Evolutionary conservation across 331 rosid genomes (phyloP).

Genomic region (Telfairia occidentalis): DNA sequence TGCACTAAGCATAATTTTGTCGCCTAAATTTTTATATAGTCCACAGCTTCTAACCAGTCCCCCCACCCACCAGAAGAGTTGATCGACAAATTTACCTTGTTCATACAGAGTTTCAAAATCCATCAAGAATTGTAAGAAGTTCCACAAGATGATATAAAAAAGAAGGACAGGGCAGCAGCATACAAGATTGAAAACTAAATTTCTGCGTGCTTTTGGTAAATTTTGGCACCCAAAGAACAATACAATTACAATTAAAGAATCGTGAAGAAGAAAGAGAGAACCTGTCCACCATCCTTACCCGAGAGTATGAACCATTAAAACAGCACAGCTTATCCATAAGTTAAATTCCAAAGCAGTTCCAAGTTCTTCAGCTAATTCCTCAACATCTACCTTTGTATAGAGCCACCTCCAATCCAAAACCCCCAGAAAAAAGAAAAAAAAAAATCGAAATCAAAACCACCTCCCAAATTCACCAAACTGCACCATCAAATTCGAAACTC

Average conservation of each 20-base stretch:
- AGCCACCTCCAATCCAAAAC: conserved; percentile 26
- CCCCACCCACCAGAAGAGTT: background rate
- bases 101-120: background rate
- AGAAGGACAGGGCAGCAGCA: background rate
- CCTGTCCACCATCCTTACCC: conserved; percentile 46
- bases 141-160: background rate
- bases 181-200: background rate
- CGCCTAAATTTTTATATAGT: background rate
- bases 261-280: background rate
- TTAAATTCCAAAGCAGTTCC: conserved; percentile 15
- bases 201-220: background rate
- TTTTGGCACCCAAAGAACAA: background rate
- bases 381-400: conserved; percentile 30
- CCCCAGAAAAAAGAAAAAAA: conserved; percentile 4
- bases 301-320: conserved; percentile 51
- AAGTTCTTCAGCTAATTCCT: conserved; percentile 24
- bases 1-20: background rate
- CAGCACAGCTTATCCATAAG: conserved; percentile 68
- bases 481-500: conserved; percentile 24
- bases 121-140: background rate
- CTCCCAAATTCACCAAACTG: conserved; percentile 20
- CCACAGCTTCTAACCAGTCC: background rate
- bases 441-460: conserved; percentile 37
- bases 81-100: background rate
- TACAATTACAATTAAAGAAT: background rate